Evolutionary conservation across 2,329 filamentous ascomycete species (phyloP), one percentile per base, ranked within the genome.

Genomic region (Xylaria sp.): DNA sequence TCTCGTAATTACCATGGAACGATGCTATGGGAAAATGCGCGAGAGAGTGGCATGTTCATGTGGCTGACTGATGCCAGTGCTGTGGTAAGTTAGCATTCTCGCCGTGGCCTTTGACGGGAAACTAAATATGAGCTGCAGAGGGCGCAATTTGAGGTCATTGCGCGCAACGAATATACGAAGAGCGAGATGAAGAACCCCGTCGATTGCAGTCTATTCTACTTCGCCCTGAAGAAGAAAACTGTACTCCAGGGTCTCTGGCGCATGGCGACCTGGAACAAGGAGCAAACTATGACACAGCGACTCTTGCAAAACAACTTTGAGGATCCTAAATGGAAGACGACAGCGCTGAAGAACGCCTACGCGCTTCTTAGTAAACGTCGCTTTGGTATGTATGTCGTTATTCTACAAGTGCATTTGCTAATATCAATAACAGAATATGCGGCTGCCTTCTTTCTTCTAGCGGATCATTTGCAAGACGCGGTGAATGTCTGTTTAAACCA

Each of bases 311-410:
- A 98, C 76, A 94, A 98, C 79, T 99, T 99, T 79, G 86, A 89
- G 3, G 92, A 97, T 70, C 87, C 90, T 0, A 91, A 93, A 74
- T 98, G 96, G 93, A 92, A 89, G 78, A 97, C 92, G 1, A 90
- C 93, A 4, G 96, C 96, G 0, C 83, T 97, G 69, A 99, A 99
- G 81, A 99, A 99, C 79, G 96, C 96, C 0, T 99, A 98, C 81
- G 95, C 96, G 2, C 82, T 99, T 64, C 90, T 99, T 78, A 96
- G 95, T 73, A 97, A 94, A 81, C 88, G 94, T 54, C 87, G 96
- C 59, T 98, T 98, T 79, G 89, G 92, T 94, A 80, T 77, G 86
- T 77, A 13, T 48, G 7, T 34, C 15, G 2, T 44, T 61, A 32
- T 15, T 25, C 13, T 60, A 20, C 48, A 8, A 37, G 32, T 41